Conservation (phyloP, 208 protist species). For the Naegleria lovaniensis region DNA sequence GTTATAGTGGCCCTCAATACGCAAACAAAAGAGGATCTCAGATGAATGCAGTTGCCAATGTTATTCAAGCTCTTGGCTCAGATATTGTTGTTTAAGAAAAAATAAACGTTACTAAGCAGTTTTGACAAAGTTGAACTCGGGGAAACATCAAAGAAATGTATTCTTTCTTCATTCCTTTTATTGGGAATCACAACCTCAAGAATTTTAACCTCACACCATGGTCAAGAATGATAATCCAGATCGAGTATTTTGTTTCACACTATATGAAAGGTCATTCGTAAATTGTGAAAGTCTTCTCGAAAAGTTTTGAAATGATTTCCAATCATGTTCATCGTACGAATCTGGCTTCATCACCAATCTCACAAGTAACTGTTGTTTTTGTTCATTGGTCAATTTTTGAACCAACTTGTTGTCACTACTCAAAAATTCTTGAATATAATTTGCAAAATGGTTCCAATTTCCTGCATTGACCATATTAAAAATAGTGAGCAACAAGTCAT, state of each 20-base stretch:
- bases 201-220: too few species aligned
- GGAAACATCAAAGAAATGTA: too few species aligned
- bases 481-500: not conserved
- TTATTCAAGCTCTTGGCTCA: not conserved
- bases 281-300: not conserved
- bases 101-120: too few species aligned
- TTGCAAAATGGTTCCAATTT: not conserved
- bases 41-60: slow-evolving; percentile 13
- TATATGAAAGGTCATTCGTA: not conserved
- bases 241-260: not conserved
- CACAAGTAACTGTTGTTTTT: not conserved
- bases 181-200: too few species aligned
- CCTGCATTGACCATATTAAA: not conserved
- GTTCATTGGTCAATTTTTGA: not conserved
- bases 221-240: not conserved
- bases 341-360: not conserved
- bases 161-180: too few species aligned
- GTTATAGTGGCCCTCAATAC: slow-evolving; percentile 20
- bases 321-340: not conserved
- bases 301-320: not conserved
- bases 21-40: slow-evolving; percentile 17
- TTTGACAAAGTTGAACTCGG: too few species aligned
- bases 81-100: not conserved
- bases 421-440: not conserved
- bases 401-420: not conserved